Percentiles rank a stretch among this genome's conserved stretches.
Evolutionary conservation across 305 asterid genomes (phyloP).

Genomic region (Fraxinus albicans): DNA sequence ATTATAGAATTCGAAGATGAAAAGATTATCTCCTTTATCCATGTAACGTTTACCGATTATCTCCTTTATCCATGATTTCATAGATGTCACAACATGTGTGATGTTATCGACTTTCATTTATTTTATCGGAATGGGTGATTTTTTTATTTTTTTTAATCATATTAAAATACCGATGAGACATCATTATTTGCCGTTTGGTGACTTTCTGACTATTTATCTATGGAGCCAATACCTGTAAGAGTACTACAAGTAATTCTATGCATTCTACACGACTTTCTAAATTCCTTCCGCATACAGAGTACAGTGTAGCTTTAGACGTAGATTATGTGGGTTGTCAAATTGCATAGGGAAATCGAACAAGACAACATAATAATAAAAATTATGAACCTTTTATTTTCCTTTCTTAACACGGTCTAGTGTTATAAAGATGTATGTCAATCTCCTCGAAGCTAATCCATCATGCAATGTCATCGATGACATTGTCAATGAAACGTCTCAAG

Average conservation of each 20-base stretch:
- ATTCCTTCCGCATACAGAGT: neutral
- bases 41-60: too few relatives aligned
- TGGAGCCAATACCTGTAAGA: neutral
- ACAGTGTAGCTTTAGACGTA: neutral
- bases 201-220: neutral
- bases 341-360: neutral
- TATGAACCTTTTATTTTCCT: too few relatives aligned
- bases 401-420: neutral
- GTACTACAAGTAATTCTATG: neutral
- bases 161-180: too few relatives aligned
- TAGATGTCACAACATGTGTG: too few relatives aligned
- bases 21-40: too few relatives aligned
- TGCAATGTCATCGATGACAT: neutral
- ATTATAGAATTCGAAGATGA: too few relatives aligned
- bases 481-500: constrained; percentile 21
- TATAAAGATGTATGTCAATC: neutral
- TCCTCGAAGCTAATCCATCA: neutral
- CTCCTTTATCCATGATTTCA: too few relatives aligned
- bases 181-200: neutral
- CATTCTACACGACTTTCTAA: neutral
- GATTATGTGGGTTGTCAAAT: neutral
- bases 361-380: neutral
- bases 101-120: too few relatives aligned
- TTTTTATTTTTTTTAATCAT: too few relatives aligned
- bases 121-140: too few relatives aligned